These are phyloP conservation scores for Rhododendron henanense DNA, from an alignment of 148 eudicot species.

Conservation along the genomic window DNA sequence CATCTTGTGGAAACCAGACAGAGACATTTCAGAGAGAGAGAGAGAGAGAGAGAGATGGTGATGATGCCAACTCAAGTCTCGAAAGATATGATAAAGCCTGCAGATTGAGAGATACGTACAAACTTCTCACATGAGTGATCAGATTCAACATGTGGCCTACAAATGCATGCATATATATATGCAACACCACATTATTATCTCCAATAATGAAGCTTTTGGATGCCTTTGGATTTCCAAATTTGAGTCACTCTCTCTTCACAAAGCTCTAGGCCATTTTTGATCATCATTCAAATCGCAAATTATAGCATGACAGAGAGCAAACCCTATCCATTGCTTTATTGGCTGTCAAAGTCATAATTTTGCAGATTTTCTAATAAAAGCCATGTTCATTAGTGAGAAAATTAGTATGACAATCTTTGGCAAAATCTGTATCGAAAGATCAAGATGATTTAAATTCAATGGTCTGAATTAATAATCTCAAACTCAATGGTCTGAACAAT, in stretches of 20 bases:
- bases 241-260: neutral
- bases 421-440: too few species aligned
- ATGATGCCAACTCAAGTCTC: neutral
- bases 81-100: neutral
- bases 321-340: neutral
- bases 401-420: neutral
- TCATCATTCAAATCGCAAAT: neutral
- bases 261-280: neutral
- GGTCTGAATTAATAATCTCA: too few species aligned
- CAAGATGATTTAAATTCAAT: neutral
- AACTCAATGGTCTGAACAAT: too few species aligned
- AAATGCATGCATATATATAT: neutral
- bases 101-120: neutral
- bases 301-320: neutral
- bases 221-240: neutral
- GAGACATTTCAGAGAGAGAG: neutral
- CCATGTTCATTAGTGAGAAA: neutral
- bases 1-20: slow-evolving; percentile 10
- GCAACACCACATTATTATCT: neutral
- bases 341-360: neutral
- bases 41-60: neutral
- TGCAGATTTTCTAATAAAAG: neutral
- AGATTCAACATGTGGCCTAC: neutral
- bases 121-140: neutral
- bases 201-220: neutral